Percentiles rank a stretch among this genome's conserved stretches.
Conservation (phyloP, 768 basidiomycete species). For the Suillus brevipes region DNA sequence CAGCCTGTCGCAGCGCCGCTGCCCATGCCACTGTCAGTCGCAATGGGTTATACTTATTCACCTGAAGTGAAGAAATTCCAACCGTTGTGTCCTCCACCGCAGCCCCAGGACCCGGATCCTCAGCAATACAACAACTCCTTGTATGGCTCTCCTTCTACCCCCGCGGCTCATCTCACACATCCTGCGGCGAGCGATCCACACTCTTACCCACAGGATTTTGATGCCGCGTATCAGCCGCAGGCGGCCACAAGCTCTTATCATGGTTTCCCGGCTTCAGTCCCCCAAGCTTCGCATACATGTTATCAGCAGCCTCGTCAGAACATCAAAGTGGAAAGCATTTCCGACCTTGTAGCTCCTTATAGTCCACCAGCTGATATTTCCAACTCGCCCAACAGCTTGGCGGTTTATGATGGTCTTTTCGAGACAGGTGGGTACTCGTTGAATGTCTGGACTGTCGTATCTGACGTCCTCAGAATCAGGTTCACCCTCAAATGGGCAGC, state of each 20-base stretch:
- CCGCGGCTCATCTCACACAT: slow-evolving; percentile 17
- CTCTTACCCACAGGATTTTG: slow-evolving; percentile 27
- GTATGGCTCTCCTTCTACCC: slow-evolving; percentile 13
- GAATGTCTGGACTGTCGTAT: not conserved
- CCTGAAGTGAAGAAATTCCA: slow-evolving; percentile 36
- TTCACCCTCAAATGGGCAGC: not conserved
- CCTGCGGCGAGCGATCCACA: slow-evolving; percentile 17
- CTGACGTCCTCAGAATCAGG: not conserved
- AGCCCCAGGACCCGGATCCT: slow-evolving; percentile 28
- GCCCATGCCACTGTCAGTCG: slow-evolving; percentile 32
- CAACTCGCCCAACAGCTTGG: slow-evolving; percentile 25
- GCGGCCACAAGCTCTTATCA: slow-evolving; percentile 26
- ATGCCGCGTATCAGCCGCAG: slow-evolving; percentile 24
- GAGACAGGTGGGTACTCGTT: slow-evolving; percentile 30
- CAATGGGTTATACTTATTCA: slow-evolving; percentile 35
- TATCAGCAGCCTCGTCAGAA: slow-evolving; percentile 26
- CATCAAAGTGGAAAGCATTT: slow-evolving; percentile 30
- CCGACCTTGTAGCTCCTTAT: slow-evolving; percentile 22
- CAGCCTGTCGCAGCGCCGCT: slow-evolving; percentile 34
- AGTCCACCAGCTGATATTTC: slow-evolving; percentile 23
- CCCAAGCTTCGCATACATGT: slow-evolving; percentile 17
- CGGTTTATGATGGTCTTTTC: slow-evolving; percentile 20
- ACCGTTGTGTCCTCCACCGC: slow-evolving; percentile 35
- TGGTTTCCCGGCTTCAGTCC: slow-evolving; percentile 19
- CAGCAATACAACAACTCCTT: slow-evolving; percentile 19